Percentiles rank a stretch among this genome's conserved stretches.
These are phyloP conservation scores for Populus alba DNA, from an alignment of 345 rosid species.

Conservation along the genomic window DNA sequence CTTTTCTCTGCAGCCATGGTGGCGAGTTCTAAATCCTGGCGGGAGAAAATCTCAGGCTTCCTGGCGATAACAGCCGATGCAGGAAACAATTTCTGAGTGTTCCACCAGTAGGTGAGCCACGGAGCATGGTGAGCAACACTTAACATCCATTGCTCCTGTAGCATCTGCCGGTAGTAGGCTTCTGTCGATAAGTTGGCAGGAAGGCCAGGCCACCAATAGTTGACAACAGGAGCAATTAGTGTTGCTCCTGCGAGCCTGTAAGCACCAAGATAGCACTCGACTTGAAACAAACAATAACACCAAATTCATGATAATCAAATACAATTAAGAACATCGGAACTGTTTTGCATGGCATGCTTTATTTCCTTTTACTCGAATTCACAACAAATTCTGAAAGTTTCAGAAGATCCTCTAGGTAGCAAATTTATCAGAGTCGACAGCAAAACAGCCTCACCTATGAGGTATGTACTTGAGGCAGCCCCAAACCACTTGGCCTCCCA, in stretches of 20 bases:
- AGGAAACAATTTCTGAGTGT: conserved; percentile 28
- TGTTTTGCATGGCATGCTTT: background rate
- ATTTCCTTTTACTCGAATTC: background rate
- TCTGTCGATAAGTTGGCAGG: conserved; percentile 21
- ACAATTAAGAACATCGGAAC: background rate
- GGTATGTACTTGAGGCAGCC: conserved; percentile 32
- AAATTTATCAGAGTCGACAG: background rate
- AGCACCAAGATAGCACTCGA: background rate
- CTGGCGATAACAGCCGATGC: conserved; percentile 11
- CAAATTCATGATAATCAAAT: background rate
- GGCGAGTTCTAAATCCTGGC: conserved; percentile 14
- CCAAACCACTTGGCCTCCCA: conserved; percentile 33
- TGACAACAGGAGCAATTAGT: conserved; percentile 20
- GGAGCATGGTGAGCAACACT: conserved; percentile 19
- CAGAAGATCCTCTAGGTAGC: background rate
- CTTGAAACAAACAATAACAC: background rate
- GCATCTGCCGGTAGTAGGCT: conserved; percentile 20
- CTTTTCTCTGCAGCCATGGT: background rate
- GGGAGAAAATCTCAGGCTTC: conserved; percentile 10
- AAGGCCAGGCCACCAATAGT: conserved; percentile 35
- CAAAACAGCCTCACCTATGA: conserved; percentile 13
- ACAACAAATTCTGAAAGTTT: background rate
- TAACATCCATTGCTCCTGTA: conserved; percentile 22
- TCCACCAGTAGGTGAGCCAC: conserved; percentile 30
- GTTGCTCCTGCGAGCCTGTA: conserved; percentile 30